Evolutionary conservation across 768 basidiomycete species (phyloP).

Genomic region (Boletus reticulatus): DNA sequence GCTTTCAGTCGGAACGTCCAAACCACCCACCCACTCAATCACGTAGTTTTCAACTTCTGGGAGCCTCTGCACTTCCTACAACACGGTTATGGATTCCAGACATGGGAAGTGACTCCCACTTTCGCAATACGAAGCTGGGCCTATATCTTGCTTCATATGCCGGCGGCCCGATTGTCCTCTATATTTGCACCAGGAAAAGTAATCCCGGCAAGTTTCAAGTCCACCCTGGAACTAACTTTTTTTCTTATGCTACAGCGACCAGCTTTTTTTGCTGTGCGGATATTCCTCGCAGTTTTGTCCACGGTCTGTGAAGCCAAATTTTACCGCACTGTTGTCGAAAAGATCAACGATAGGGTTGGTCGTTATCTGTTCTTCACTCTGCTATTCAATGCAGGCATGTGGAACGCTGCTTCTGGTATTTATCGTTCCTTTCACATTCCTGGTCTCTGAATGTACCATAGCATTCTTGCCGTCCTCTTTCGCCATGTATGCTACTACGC

Average conservation of each 20-base stretch:
- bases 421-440: not conserved
- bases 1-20: not conserved
- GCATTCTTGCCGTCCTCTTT: constrained; percentile 96
- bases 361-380: constrained; percentile 92
- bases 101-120: constrained; percentile 92
- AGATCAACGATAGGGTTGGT: constrained; percentile 85
- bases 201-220: constrained; percentile 13
- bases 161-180: constrained; percentile 59
- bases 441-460: constrained; percentile 32
- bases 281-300: constrained; percentile 70
- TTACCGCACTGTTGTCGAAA: constrained; percentile 76
- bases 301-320: constrained; percentile 78
- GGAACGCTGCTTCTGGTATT: constrained; percentile 82
- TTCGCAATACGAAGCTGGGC: constrained; percentile 96
- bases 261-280: constrained; percentile 86
- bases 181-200: constrained; percentile 74
- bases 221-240: constrained; percentile 11
- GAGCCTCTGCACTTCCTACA: constrained; percentile 94
- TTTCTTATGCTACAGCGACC: constrained; percentile 53
- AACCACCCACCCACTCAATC: not conserved
- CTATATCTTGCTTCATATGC: constrained; percentile 81
- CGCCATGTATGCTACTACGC: constrained; percentile 83
- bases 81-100: constrained; percentile 89
- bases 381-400: constrained; percentile 89
- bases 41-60: constrained; percentile 96